A percentile compares a stretch with the other conserved stretches of the same genome.
phyloP scores from a whole-genome alignment of 306 rosid genomes.

The Pterocarpus macrocarpus region DNA sequence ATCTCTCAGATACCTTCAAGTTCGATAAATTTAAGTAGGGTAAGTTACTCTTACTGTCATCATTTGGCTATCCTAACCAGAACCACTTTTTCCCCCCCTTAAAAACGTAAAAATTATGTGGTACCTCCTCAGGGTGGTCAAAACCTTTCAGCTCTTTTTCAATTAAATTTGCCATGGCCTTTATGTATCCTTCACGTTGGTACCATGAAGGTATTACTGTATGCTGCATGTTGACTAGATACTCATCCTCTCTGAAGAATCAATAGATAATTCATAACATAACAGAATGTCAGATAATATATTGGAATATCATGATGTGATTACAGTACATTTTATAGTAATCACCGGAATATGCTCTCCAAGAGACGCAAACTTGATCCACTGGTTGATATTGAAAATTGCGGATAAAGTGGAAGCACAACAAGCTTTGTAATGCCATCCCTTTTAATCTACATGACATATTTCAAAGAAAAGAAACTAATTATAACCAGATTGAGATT shows the following conservation, averaged over 20 bases:
- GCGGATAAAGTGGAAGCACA: conserved; percentile 99
- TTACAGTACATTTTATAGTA: conserved; percentile 7
- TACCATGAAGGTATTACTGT: conserved; percentile 98
- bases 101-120: conserved; percentile 36
- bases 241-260: conserved; percentile 86
- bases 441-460: conserved; percentile 73
- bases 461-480: conserved; percentile 40
- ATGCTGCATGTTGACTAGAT: conserved; percentile 98
- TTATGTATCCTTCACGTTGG: conserved; percentile 97
- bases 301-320: conserved; percentile 20
- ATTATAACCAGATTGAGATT: conserved; percentile 44
- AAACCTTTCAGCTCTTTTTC: conserved; percentile 79
- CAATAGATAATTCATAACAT: conserved; percentile 40
- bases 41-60: neutral
- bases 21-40: conserved; percentile 16
- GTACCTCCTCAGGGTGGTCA: conserved; percentile 73
- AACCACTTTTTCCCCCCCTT: neutral
- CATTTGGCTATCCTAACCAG: conserved; percentile 17
- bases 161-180: conserved; percentile 92
- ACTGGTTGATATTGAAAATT: conserved; percentile 97
- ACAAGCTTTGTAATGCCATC: conserved; percentile 94
- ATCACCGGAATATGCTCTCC: conserved; percentile 96
- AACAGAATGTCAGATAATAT: conserved; percentile 36
- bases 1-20: neutral
- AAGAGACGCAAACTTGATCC: conserved; percentile 96